Evolutionary conservation across 345 rosid genomes (phyloP).

Genomic region (Clarkia xantiana): DNA sequence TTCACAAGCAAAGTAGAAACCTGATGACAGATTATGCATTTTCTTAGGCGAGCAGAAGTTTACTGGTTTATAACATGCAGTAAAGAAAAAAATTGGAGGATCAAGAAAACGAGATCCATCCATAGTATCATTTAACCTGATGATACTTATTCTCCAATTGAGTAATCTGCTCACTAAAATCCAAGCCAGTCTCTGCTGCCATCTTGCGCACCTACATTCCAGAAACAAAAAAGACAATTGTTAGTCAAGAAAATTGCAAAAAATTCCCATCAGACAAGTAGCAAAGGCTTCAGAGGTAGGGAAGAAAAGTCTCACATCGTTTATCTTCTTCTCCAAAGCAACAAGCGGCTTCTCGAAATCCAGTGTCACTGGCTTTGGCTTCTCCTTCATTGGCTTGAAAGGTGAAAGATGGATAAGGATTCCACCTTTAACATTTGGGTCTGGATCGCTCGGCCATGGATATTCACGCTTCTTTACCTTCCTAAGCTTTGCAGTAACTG

Average conservation of each 20-base stretch:
- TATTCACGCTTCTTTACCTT: constrained; percentile 80
- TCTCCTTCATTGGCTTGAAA: constrained; percentile 66
- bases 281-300: not conserved
- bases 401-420: constrained; percentile 57
- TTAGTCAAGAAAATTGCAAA: not conserved
- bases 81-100: too few relatives aligned
- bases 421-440: constrained; percentile 88
- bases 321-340: constrained; percentile 68
- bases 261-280: not conserved
- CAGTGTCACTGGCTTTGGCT: constrained; percentile 67
- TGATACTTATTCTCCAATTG: constrained; percentile 70
- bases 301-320: constrained; percentile 34
- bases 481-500: constrained; percentile 44
- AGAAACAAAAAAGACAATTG: constrained; percentile 8
- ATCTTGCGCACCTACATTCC: constrained; percentile 72
- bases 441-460: constrained; percentile 91
- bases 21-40: too few relatives aligned
- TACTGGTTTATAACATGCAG: too few relatives aligned
- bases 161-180: constrained; percentile 72
- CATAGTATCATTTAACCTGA: constrained; percentile 29
- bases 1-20: too few relatives aligned
- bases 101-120: too few relatives aligned
- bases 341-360: constrained; percentile 88
- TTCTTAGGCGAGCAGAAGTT: too few relatives aligned
- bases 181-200: constrained; percentile 84